Base-by-base conservation (phyloP, 2,329 filamentous ascomycete species). In the Ophiobolus disseminans region DNA sequence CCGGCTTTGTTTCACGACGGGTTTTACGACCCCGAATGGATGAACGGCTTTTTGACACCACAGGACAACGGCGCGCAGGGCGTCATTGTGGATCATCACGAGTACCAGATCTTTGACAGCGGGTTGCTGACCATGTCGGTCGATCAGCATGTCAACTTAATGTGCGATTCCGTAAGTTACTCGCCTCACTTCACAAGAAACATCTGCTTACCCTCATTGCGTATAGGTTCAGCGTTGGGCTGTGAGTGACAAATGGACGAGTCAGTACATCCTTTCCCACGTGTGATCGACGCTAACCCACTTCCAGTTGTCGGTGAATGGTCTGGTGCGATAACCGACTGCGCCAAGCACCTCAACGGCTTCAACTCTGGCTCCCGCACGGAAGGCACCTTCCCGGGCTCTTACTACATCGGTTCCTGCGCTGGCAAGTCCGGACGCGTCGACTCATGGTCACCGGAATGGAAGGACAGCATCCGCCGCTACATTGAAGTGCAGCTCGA, bases 81-180 rank as follows among this genome's bases (percentile, higher is more conserved):
- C 37, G 80, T 86, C 23, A 79, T 84, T 45, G 72, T 89, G 55
- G 86, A 89, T 63, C 84, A 86, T 45, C 86, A 89, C 61, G 83
- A 88, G 67, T 89, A 88, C 67, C 82, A 88, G 63, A 78, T 85
- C 48, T 88, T 88, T 68, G 79, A 76, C 41, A 67, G 78, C 8
- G 74, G 72, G 1, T 69, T 81, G 13, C 72, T 85, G 14, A 73
- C 75, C 22, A 68, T 82, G 68, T 72, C 74, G 11, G 76, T 78
- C 5, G 75, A 77, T 50, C 65, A 82, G 47, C 86, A 89, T 54
- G 70, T 83, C 30, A 66, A 77, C 32, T 71, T 75, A n/a, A 82
- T 81, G 41, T 89, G 86, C 70, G 74, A 74, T 43, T 78, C 81
- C 54, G 78, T 77, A n/a, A 13, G 60, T 45, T 2, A 20, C 7